phyloP scores from a whole-genome alignment of 2,329 filamentous ascomycete species.

The Mycosphaerella sp. region DNA sequence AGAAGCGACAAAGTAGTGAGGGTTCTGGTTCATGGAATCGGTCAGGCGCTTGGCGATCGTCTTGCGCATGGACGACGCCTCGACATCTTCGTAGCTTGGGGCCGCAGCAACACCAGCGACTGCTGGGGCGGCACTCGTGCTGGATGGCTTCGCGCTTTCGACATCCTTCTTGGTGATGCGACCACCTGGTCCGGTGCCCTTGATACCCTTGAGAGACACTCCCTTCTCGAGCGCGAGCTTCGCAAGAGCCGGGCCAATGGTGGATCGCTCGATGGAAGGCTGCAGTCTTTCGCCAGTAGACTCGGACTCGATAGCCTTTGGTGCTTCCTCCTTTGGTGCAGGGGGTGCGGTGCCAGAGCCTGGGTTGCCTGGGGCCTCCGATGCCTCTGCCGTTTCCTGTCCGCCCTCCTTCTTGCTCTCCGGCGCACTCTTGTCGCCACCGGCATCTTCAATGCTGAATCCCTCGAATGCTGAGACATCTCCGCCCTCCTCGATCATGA shows the following conservation, averaged over 20 bases:
- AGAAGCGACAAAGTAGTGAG: slow-evolving; percentile 95
- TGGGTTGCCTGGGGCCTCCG: slow-evolving; percentile 53
- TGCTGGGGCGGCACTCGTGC: slow-evolving; percentile 38
- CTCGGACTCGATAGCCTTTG: slow-evolving; percentile 61
- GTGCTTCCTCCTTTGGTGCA: slow-evolving; percentile 44
- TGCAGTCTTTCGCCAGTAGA: slow-evolving; percentile 71
- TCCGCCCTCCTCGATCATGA: slow-evolving; percentile 85
- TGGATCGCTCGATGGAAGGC: slow-evolving; percentile 74
- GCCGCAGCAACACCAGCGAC: slow-evolving; percentile 48
- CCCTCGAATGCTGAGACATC: slow-evolving; percentile 83
- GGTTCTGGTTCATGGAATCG: slow-evolving; percentile 86
- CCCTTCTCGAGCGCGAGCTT: slow-evolving; percentile 80
- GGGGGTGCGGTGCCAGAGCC: slow-evolving; percentile 52
- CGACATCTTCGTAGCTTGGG: slow-evolving; percentile 73
- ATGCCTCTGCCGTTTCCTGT: slow-evolving; percentile 54
- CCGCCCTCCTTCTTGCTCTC: slow-evolving; percentile 55
- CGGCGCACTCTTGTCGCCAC: slow-evolving; percentile 65
- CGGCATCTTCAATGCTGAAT: slow-evolving; percentile 84
- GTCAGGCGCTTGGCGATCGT: slow-evolving; percentile 87
- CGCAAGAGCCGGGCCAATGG: slow-evolving; percentile 66
- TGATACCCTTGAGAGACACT: slow-evolving; percentile 67
- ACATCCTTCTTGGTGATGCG: slow-evolving; percentile 88
- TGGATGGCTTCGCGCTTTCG: slow-evolving; percentile 67
- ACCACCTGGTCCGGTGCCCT: slow-evolving; percentile 80
- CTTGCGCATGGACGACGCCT: slow-evolving; percentile 92